These are phyloP conservation scores for Candida sphagnicola DNA, from an alignment of 805 yeast species.

Conservation along the genomic window DNA sequence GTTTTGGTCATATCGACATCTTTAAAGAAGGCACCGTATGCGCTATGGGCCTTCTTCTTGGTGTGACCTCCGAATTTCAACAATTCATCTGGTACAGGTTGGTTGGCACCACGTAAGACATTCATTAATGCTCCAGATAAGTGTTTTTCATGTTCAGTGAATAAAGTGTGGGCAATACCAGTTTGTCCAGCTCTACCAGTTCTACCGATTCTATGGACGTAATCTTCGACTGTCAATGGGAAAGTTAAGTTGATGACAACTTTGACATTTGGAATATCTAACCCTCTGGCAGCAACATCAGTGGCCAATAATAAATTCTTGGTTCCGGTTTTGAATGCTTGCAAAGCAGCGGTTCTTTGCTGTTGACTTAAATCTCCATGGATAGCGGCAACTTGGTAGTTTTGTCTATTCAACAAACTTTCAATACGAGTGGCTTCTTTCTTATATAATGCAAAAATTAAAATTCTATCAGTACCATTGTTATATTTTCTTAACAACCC, in stretches of 20 bases:
- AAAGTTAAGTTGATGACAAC: conserved; percentile 92
- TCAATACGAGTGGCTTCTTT: conserved; percentile 95
- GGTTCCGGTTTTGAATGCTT: conserved; percentile 77
- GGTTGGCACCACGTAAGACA: conserved; percentile 89
- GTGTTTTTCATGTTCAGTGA: conserved; percentile 96
- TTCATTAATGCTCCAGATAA: conserved; percentile 91
- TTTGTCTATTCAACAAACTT: conserved; percentile 63
- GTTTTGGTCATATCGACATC: conserved; percentile 81
- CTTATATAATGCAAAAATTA: conserved; percentile 91
- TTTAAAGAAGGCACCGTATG: conserved; percentile 97
- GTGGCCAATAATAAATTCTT: conserved; percentile 84
- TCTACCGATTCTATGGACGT: conserved; percentile 96
- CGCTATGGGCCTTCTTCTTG: conserved; percentile 94
- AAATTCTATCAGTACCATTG: conserved; percentile 70
- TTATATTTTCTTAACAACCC: conserved; percentile 73
- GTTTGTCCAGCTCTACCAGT: conserved; percentile 97
- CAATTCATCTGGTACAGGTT: conserved; percentile 92
- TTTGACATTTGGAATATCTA: conserved; percentile 96
- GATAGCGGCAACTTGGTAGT: conserved; percentile 83
- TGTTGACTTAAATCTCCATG: conserved; percentile 94
- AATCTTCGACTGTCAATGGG: conserved; percentile 95
- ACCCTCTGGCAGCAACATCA: conserved; percentile 97
- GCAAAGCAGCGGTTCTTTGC: conserved; percentile 86
- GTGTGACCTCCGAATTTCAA: conserved; percentile 97
- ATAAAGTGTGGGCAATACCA: conserved; percentile 92